Evolutionary conservation across 495 filamentous ascomycete species (phyloP), one percentile per base, ranked within the genome.

Genomic region (Annulohypoxylon nitens): DNA sequence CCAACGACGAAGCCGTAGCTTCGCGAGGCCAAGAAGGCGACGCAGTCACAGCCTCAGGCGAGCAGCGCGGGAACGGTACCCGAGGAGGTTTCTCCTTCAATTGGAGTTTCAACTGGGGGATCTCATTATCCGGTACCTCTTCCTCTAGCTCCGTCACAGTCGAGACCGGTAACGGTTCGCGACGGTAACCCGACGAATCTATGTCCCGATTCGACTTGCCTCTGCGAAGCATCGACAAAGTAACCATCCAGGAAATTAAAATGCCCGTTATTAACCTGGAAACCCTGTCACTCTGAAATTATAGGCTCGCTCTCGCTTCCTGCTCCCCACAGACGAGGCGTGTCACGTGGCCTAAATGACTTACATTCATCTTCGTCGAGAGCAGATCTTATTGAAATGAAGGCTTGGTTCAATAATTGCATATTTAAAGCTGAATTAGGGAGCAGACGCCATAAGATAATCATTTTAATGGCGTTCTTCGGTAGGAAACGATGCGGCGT

Each of bases 81-180:
- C 55, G 71, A 5, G 50, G 66, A 48, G 71, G 71, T 30, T 77
- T 71, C 63, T 57, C 37, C 4, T 78, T 76, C 33, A 78, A 76
- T 60, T 62, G 75, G 64, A 78, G 69, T 39, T 67, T 78, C 57
- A 70, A 74, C 71, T 73, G 66, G 71, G 75, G 77, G 8, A 50
- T 78, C 11, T 77, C 77, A 14, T 61, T 78, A 23, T 69, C 75
- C 20, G 67, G 71, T 8, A 61, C 47, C 12, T 64, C 69, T 16
- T 61, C 61, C 23, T 47, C 43, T 18, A 20, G 43, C n/a, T 47
- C 43, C 43, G 71, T 69, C 36, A 53, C 55, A 12, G 25, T 61
- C 16, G 34, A 37, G 43, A 50, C 48, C 23, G 18, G 48, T 11
- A 51, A 23, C 48, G 30, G 36, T 10, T 55, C 64, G 41, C 60